Evolutionary conservation across 2,329 filamentous ascomycete genomes (phyloP), one percentile per base, ranked within the genome.

Genomic region (Phoma sp.): DNA sequence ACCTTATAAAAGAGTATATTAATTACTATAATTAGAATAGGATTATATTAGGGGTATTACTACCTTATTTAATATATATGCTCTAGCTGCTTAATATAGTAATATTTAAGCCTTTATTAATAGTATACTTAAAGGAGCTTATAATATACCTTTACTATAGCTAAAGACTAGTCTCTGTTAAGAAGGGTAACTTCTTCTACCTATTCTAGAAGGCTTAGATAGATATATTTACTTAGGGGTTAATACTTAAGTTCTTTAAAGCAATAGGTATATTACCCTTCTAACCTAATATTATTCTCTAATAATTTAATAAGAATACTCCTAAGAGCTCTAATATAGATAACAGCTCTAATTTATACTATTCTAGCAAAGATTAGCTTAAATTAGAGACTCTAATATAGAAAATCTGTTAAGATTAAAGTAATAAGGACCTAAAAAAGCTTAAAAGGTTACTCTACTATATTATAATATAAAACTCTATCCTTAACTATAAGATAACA

Each of bases 121-220:
- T 34, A 20, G 30, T 14, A 1, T 42, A 20, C 53, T 48, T 34
- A 21, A 45, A 28, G n/a, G 54, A 37, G n/a, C 46, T 57, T 17
- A 10, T 28, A 6, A 28, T 4, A 21, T 37, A 42, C 37, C 15
- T 53, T 15, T n/a, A 53, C 11, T 40, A 32, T 5, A 39, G 43
- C 39, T 26, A 57, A 32, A 49, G 46, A 4, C 47, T 59, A 11
- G 18, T 18, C 15, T 10, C 20, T 15, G 40, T 59, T 14, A 52
- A 26, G 17, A 61, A 57, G 25, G 12, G 46, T 15, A 39, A 59
- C 39, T 57, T 59, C 42, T 59, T 51, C 25, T 5, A 20, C 9
- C 37, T 61, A 26, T 57, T 59, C 28, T 52, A 34, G 45, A 42
- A 42, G n/a, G 48, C 53, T 15, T 61, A 25, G 42, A 17, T 9